Conservation (phyloP, 192 early-diverging fungal genomes). For the Coemansia sp. region DNA sequence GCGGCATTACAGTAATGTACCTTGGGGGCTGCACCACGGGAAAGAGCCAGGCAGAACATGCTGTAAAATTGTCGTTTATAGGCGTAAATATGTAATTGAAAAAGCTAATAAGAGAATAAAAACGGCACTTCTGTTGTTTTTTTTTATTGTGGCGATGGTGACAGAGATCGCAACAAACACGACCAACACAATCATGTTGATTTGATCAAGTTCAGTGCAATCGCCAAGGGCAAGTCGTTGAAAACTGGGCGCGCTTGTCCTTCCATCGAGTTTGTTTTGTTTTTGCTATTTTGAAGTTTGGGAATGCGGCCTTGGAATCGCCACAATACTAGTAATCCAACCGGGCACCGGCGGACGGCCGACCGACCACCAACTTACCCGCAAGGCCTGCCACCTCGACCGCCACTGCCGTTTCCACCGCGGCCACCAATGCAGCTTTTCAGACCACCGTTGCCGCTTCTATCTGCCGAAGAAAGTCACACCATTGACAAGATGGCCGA, state of each 20-base stretch:
- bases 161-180: too few relatives aligned
- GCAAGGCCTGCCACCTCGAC: neutral
- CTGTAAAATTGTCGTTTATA: neutral
- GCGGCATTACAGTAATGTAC: conserved; percentile 11
- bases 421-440: too few relatives aligned
- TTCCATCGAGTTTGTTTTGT: too few relatives aligned
- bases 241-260: too few relatives aligned
- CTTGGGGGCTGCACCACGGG: conserved; percentile 22
- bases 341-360: neutral
- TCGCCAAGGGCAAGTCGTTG: too few relatives aligned
- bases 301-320: conserved; percentile 26
- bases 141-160: too few relatives aligned
- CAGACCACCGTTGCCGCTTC: neutral
- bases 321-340: too few relatives aligned
- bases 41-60: conserved; percentile 36
- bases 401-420: conserved; percentile 15
- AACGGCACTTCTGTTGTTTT: too few relatives aligned
- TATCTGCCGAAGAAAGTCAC: conserved; percentile 13
- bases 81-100: neutral
- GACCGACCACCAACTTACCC: neutral
- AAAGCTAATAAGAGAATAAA: too few relatives aligned
- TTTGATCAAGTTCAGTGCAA: too few relatives aligned
- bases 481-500: conserved; percentile 44
- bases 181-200: too few relatives aligned
- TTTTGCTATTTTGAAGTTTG: neutral